A percentile compares a stretch with the other conserved stretches of the same genome.
Evolutionary conservation across 805 yeast genomes (phyloP).

Genomic region (Saturnispora dispora): DNA sequence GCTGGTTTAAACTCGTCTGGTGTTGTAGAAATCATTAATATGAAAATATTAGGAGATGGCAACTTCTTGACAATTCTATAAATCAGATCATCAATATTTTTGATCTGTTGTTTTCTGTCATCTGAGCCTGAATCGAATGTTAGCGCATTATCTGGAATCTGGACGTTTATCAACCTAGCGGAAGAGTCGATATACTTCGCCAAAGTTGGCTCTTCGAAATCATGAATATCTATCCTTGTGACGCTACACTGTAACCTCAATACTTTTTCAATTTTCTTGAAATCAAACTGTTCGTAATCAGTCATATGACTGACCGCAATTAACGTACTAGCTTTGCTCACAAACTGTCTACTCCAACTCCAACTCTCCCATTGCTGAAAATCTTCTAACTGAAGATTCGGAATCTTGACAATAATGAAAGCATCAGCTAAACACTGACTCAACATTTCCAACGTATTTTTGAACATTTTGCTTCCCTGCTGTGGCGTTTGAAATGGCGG

Average conservation of each 20-base stretch:
- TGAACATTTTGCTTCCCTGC: not conserved
- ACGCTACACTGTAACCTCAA: slow-evolving; percentile 36
- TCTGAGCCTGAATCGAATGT: slow-evolving; percentile 36
- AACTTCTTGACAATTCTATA: slow-evolving; percentile 51
- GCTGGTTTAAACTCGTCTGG: slow-evolving; percentile 16
- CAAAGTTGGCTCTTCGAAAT: slow-evolving; percentile 35
- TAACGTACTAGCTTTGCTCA: slow-evolving; percentile 51
- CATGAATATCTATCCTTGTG: slow-evolving; percentile 30
- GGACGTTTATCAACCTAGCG: slow-evolving; percentile 52
- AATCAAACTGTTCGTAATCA: slow-evolving; percentile 18
- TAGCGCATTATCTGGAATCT: slow-evolving; percentile 38
- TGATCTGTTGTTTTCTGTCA: slow-evolving; percentile 19
- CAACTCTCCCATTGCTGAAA: slow-evolving; percentile 35
- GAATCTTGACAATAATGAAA: slow-evolving; percentile 46
- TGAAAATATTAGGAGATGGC: slow-evolving; percentile 65
- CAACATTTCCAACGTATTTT: slow-evolving; percentile 10
- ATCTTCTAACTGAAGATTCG: slow-evolving; percentile 42
- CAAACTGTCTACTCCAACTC: slow-evolving; percentile 40
- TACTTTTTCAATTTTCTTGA: slow-evolving; percentile 3
- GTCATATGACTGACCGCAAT: slow-evolving; percentile 47
- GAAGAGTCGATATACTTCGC: slow-evolving; percentile 53
- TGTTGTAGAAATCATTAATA: slow-evolving; percentile 45
- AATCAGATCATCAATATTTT: slow-evolving; percentile 29
- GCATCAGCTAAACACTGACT: slow-evolving; percentile 45
- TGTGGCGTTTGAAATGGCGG: slow-evolving; percentile 5